Evolutionary conservation across 805 yeast species (phyloP).

Genomic region (Lipomyces yamanashiensis): DNA sequence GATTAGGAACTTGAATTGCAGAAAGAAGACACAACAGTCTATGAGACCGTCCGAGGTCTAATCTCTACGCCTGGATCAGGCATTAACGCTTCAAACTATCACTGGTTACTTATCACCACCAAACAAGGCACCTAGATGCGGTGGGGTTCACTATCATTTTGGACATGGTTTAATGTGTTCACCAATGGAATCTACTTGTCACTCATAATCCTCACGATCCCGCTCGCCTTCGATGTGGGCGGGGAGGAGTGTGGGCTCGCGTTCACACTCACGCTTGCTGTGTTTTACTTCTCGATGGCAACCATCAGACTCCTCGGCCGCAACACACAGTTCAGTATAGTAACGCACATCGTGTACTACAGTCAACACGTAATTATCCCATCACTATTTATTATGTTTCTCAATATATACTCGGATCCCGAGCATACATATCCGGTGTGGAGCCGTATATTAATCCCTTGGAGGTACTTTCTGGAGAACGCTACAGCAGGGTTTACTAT

Average conservation of each 20-base stretch:
- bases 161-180: constrained; percentile 33
- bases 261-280: constrained; percentile 73
- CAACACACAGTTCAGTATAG: constrained; percentile 46
- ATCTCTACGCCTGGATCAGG: too few species aligned
- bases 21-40: neutral
- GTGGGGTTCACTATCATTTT: constrained; percentile 18
- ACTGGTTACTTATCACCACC: neutral
- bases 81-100: neutral
- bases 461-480: constrained; percentile 74
- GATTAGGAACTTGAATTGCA: neutral
- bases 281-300: constrained; percentile 72
- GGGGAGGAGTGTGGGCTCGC: constrained; percentile 89
- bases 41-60: neutral
- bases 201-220: constrained; percentile 79
- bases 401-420: constrained; percentile 43
- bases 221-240: constrained; percentile 92
- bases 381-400: constrained; percentile 66
- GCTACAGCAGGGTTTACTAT: constrained; percentile 89
- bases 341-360: constrained; percentile 60
- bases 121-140: neutral
- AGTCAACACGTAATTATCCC: constrained; percentile 85
- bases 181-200: constrained; percentile 57
- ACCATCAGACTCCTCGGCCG: constrained; percentile 63
- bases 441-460: constrained; percentile 56
- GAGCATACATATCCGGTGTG: constrained; percentile 40